phyloP scores from a whole-genome alignment of 257 asterid species.

The Mitragyna speciosa region DNA sequence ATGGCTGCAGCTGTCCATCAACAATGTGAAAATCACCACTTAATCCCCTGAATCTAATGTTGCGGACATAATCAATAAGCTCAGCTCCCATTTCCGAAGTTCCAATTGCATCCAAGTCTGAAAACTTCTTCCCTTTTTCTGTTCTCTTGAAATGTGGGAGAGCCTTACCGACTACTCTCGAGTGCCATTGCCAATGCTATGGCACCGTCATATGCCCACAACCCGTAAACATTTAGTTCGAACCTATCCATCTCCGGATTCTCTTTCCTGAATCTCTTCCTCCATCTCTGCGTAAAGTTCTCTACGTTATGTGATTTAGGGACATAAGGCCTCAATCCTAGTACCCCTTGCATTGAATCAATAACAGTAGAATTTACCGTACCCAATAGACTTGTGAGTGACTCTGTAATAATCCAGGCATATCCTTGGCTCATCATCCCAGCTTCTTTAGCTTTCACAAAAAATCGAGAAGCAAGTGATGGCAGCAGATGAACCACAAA shows the following conservation, averaged over 20 bases:
- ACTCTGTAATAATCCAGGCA: slow-evolving; percentile 53
- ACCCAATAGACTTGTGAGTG: slow-evolving; percentile 38
- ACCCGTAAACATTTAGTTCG: slow-evolving; percentile 40
- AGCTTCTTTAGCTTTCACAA: slow-evolving; percentile 34
- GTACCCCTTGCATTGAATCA: slow-evolving; percentile 58
- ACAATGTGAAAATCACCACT: slow-evolving; percentile 43
- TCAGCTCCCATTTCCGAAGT: slow-evolving; percentile 38
- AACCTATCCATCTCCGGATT: slow-evolving; percentile 37
- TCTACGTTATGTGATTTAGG: slow-evolving; percentile 29
- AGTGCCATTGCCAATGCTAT: slow-evolving; percentile 37
- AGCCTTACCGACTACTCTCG: slow-evolving; percentile 22
- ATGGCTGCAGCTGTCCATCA: slow-evolving; percentile 38
- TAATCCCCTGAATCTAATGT: slow-evolving; percentile 32
- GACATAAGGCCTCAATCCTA: slow-evolving; percentile 46
- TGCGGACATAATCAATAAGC: slow-evolving; percentile 29
- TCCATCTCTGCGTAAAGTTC: slow-evolving; percentile 37
- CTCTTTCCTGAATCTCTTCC: slow-evolving; percentile 38
- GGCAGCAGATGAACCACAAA: slow-evolving; percentile 46
- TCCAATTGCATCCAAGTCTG: slow-evolving; percentile 42
- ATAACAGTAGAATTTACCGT: slow-evolving; percentile 26
- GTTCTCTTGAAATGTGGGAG: slow-evolving; percentile 14
- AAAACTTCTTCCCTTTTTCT: slow-evolving; percentile 4
- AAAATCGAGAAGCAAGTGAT: slow-evolving; percentile 37
- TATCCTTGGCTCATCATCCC: slow-evolving; percentile 49
- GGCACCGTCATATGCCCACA: slow-evolving; percentile 51